Conservation (phyloP, 148 eudicot genomes). For the Spergularia marina region DNA sequence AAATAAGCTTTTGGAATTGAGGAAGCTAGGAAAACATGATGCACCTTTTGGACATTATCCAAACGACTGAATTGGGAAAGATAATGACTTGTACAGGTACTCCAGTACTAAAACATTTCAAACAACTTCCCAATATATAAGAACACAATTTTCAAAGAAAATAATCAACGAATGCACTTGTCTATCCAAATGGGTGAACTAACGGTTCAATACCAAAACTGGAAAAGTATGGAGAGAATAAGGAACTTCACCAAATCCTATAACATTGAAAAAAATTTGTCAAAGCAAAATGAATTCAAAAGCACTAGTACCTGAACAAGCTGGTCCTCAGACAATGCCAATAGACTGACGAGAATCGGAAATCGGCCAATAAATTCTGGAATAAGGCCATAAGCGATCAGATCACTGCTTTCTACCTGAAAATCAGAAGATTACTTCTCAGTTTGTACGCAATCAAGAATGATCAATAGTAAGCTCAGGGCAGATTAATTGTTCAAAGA, state of each 20-base stretch:
- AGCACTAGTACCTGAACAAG: conserved; percentile 70
- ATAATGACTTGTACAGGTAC: not conserved
- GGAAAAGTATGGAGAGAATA: not conserved
- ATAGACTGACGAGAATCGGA: conserved; percentile 81
- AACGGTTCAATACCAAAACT: not conserved
- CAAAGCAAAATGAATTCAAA: conserved; percentile 4
- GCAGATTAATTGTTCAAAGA: conserved; percentile 1
- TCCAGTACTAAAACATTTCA: not conserved
- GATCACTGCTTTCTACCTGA: conserved; percentile 96
- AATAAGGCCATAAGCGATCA: conserved; percentile 87
- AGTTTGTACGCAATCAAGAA: not conserved
- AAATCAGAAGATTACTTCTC: conserved; percentile 14
- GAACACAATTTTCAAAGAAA: not conserved
- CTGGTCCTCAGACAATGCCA: conserved; percentile 85
- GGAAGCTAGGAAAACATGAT: not conserved
- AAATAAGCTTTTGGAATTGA: not conserved
- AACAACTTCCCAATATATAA: not conserved
- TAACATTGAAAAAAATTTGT: not conserved
- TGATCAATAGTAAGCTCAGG: conserved; percentile 4
- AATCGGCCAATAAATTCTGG: conserved; percentile 97
- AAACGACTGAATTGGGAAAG: not conserved
- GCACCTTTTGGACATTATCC: not conserved
- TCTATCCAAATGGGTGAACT: conserved; percentile 11
- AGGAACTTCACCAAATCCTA: not conserved
- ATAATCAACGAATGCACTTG: not conserved